Conservation (phyloP, 352 stramenopile species). For the Phytopythium montanum region DNA sequence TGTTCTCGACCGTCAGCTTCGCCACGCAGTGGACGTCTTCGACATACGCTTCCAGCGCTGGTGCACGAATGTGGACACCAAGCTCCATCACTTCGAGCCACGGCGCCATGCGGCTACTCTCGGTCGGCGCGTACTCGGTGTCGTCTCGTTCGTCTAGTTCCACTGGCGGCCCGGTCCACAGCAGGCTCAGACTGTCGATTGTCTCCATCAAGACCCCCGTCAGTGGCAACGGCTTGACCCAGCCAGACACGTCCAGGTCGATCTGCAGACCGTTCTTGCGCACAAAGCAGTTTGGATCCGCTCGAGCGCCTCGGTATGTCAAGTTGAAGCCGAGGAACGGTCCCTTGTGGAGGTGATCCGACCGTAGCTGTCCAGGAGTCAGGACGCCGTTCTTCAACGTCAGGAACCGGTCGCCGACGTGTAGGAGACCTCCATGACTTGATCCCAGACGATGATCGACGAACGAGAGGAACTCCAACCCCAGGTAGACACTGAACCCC, state of each 20-base stretch:
- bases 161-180: conserved; percentile 40
- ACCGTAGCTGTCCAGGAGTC: conserved; percentile 60
- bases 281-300: conserved; percentile 45
- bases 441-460: conserved; percentile 68
- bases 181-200: conserved; percentile 61
- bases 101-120: conserved; percentile 8
- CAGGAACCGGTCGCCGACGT: conserved; percentile 84
- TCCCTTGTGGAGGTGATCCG: conserved; percentile 51
- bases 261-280: conserved; percentile 52
- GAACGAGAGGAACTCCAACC: conserved; percentile 53
- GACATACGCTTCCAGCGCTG: conserved; percentile 82
- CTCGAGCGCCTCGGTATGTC: conserved; percentile 56
- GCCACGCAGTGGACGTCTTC: conserved; percentile 86
- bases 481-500: conserved; percentile 56
- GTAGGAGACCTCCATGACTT: conserved; percentile 64
- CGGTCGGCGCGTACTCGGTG: background rate
- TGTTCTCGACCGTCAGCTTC: conserved; percentile 83
- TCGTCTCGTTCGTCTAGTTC: conserved; percentile 10
- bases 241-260: conserved; percentile 71
- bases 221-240: conserved; percentile 73
- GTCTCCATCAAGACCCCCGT: conserved; percentile 73
- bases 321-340: conserved; percentile 57
- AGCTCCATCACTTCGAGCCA: conserved; percentile 73
- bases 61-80: conserved; percentile 64
- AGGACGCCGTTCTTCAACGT: conserved; percentile 73